These are phyloP conservation scores for Aspergillus nidulans DNA, from an alignment of 495 filamentous ascomycete genomes.

Conservation along the genomic window DNA sequence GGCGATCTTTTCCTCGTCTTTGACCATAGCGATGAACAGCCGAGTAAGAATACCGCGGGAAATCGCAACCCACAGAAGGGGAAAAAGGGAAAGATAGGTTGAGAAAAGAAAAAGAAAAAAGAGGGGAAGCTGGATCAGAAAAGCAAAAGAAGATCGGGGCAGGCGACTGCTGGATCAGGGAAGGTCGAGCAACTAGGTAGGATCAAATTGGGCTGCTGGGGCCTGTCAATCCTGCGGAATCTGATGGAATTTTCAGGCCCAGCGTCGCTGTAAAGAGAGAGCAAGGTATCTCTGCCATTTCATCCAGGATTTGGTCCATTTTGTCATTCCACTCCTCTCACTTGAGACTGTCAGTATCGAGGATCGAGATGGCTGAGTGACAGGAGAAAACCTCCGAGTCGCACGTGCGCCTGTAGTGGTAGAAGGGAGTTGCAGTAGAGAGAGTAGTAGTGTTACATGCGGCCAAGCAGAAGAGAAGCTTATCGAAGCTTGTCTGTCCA, in stretches of 20 bases:
- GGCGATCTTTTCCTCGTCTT: constrained; percentile 4
- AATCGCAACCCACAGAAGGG: background rate
- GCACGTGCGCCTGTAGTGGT: too few relatives aligned
- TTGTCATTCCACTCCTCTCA: too few relatives aligned
- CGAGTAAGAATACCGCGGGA: background rate
- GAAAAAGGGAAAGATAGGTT: background rate
- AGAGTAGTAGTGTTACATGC: background rate
- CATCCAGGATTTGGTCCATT: too few relatives aligned
- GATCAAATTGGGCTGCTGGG: too few relatives aligned
- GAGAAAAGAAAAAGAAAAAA: background rate
- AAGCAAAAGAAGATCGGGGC: background rate
- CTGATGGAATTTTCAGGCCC: too few relatives aligned
- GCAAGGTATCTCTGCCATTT: too few relatives aligned
- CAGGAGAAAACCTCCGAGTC: background rate
- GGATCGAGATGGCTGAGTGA: too few relatives aligned
- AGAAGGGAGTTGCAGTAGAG: too few relatives aligned
- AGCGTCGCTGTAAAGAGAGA: too few relatives aligned
- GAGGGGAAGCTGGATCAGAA: background rate
- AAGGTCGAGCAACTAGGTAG: background rate
- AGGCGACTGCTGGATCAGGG: background rate
- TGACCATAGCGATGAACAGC: background rate
- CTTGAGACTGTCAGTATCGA: too few relatives aligned
- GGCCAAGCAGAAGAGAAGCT: background rate
- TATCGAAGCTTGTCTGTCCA: background rate
- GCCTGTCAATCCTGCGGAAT: too few relatives aligned